These are phyloP conservation scores for Rosa lucieae DNA, from an alignment of 306 rosid genomes.

Conservation along the genomic window DNA sequence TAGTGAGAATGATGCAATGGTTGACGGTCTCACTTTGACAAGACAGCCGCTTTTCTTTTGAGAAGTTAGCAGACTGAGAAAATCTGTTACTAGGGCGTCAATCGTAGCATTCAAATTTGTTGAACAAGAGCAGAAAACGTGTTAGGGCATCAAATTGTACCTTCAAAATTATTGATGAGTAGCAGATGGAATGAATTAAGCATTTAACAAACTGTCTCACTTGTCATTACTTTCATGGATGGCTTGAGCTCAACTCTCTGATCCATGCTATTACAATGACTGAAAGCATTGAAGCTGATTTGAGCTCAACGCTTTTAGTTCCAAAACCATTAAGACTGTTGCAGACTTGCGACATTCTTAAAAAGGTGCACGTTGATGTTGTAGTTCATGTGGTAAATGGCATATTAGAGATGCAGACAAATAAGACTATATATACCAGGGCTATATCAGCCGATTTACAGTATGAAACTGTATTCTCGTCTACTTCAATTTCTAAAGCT, in stretches of 20 bases:
- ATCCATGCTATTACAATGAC: background rate
- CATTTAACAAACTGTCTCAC: background rate
- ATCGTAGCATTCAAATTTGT: background rate
- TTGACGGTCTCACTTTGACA: background rate
- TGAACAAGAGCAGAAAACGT: background rate
- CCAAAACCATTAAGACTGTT: background rate
- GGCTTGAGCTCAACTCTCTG: background rate
- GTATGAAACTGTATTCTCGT: no score
- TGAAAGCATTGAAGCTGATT: background rate
- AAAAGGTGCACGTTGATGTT: background rate
- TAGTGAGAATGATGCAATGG: background rate
- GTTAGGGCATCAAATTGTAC: conserved; percentile 5
- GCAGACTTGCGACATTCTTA: no score
- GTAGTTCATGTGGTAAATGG: background rate
- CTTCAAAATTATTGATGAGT: background rate
- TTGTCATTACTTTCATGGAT: background rate
- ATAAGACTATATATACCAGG: no score
- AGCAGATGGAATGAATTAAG: background rate
- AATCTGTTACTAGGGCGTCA: background rate
- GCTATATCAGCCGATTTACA: background rate
- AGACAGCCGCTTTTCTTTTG: background rate
- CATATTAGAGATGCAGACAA: background rate
- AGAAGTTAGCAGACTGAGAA: background rate
- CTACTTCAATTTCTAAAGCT: no score
- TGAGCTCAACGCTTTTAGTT: background rate